Base-by-base conservation (phyloP, 352 stramenopile genomes). In the Phytophthora foliorum region DNA sequence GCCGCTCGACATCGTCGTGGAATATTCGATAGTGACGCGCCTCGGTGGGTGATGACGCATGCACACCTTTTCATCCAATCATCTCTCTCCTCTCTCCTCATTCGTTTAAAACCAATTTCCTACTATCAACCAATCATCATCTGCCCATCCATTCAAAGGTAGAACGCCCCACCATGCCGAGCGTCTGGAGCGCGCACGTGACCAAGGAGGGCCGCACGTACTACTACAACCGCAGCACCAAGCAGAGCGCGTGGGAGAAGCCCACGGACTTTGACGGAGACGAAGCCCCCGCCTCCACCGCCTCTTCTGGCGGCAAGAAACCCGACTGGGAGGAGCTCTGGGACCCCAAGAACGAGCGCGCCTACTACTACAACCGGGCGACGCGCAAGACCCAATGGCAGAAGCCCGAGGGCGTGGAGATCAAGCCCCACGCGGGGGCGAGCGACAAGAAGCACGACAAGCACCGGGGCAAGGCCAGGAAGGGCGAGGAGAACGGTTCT, bases 221-320 rank as follows among this genome's bases (percentile, higher is more conserved):
- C 72, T 96, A 95, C 77, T 95, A 96, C 82, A 96, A 96, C 75
- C 85, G 85, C 62, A 79, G 60, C 55, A 95, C 88, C 10, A 94
- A 95, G 80, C 82, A 95, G 70, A 96, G 89, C 78, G 82, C 86
- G 63, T 97, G 89, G 89, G 88, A 95, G 58, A 90, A 91, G 53
- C 89, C 89, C 21, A 68, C 68, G 21, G 83, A 93, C 70, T 94
- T 93, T 67, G 86, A 94, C 67, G 78, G 73, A 36, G 82, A 91
- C 36, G 54, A 78, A 10, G 48, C 71, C 4, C 44, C 38, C 10
- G 48, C 27, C 10, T 42, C 61, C 41, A 13, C 63, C 0, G 48
- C 45, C 16, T 32, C 72, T 9, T 19, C 53, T 16, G 39, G 45
- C 9, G 19, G 31, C 11, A 78, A 74, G 24, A 79, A 79, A 46